Conservation (phyloP, 2,329 filamentous ascomycete genomes). For the Diaporthe destruens region DNA sequence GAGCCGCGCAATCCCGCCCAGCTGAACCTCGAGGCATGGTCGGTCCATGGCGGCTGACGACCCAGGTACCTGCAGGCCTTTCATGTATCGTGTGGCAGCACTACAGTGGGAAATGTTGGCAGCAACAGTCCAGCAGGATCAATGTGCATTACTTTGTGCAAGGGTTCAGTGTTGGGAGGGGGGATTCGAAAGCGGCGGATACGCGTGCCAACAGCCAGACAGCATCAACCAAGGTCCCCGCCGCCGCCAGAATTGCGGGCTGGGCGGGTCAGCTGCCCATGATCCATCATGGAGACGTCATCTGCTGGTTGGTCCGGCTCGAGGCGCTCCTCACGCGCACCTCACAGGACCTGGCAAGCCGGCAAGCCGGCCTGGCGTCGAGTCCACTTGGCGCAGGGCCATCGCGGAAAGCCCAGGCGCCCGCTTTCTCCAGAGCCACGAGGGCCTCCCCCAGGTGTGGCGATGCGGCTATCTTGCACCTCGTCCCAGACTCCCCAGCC, state of each 20-base stretch:
- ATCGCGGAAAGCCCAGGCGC: constrained; percentile 8
- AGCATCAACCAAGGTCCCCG: neutral
- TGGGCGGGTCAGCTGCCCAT: constrained; percentile 33
- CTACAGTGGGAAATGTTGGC: constrained; percentile 8
- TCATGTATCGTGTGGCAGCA: constrained; percentile 20
- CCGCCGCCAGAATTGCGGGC: constrained; percentile 11
- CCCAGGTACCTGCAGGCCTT: neutral
- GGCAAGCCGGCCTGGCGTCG: constrained; percentile 20
- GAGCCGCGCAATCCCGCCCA: constrained; percentile 38
- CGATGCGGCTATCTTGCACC: constrained; percentile 3
- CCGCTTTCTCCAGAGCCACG: constrained; percentile 19
- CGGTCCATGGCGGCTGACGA: neutral
- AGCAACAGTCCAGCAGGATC: constrained; percentile 2
- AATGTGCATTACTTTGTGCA: constrained; percentile 7
- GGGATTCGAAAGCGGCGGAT: constrained; percentile 2
- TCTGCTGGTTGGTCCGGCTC: constrained; percentile 4
- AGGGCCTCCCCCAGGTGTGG: constrained; percentile 26
- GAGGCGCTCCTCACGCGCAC: neutral
- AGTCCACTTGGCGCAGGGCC: constrained; percentile 17
- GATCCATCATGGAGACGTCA: constrained; percentile 28
- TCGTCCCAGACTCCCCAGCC: neutral
- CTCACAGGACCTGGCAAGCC: constrained; percentile 1
- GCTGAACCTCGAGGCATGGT: neutral
- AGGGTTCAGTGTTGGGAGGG: neutral
- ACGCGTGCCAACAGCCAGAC: neutral